Evolutionary conservation across 352 stramenopile genomes (phyloP).

Genomic region (Blastocystis sp.): DNA sequence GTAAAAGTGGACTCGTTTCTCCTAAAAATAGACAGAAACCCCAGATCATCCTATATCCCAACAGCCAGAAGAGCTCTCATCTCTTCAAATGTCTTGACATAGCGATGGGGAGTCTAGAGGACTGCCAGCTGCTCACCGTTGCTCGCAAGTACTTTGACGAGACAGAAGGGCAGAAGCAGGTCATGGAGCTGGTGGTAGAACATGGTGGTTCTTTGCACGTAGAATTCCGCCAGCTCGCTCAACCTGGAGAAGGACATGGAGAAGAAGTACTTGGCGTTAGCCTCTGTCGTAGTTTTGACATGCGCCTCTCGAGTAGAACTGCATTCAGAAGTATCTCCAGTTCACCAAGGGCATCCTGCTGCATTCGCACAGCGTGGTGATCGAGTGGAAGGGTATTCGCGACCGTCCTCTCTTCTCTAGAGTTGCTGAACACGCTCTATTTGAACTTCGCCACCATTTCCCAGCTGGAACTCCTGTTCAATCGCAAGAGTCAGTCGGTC

Average conservation of each 20-base stretch:
- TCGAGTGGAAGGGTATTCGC: not conserved
- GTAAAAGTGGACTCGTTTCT: not conserved
- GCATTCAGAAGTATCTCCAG: constrained; percentile 10
- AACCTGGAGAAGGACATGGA: constrained; percentile 3
- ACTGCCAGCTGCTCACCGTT: not conserved
- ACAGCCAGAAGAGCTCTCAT: not conserved
- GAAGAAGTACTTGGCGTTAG: constrained; percentile 41
- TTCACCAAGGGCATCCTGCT: constrained; percentile 12
- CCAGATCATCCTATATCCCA: not conserved
- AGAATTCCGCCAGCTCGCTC: not conserved
- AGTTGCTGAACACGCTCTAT: not conserved
- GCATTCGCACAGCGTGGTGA: not conserved
- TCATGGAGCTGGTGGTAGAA: not conserved
- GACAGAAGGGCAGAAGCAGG: not conserved
- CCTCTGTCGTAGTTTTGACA: not conserved
- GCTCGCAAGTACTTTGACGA: constrained; percentile 40
- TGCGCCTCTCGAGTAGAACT: not conserved
- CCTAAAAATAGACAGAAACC: not conserved
- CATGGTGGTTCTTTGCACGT: not conserved
- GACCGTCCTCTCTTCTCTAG: not conserved
- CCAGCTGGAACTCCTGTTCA: constrained; percentile 22
- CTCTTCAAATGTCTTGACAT: not conserved
- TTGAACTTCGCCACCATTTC: not conserved
- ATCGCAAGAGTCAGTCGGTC: not conserved
- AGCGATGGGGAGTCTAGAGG: no score